phyloP scores from a whole-genome alignment of 257 asterid species.

The Salvia hispanica region DNA sequence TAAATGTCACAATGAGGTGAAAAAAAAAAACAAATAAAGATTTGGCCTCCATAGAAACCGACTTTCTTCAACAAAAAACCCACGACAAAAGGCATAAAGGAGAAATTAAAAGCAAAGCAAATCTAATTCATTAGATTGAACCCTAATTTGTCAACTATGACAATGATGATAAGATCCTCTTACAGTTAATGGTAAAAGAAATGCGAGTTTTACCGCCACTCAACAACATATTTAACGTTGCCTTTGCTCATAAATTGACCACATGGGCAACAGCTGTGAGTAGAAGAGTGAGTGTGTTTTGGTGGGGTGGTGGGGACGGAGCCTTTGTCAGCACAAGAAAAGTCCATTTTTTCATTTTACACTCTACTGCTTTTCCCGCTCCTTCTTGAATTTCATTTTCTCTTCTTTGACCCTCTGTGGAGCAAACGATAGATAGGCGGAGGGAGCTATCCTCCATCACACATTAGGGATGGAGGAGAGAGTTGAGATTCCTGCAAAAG shows the following conservation, averaged over 20 bases:
- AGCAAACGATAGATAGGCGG: conserved; percentile 25
- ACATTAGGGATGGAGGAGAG: conserved; percentile 35
- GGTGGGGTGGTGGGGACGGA: conserved; percentile 40
- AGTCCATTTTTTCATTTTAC: conserved; percentile 33
- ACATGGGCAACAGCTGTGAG: conserved; percentile 40
- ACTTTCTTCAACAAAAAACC: conserved; percentile 16
- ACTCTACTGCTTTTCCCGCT: conserved; percentile 72
- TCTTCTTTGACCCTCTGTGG: conserved; percentile 39
- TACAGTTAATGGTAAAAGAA: not conserved
- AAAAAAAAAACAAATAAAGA: conserved; percentile 14
- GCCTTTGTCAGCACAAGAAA: conserved; percentile 65
- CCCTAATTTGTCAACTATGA: conserved; percentile 4
- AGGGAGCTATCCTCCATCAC: not conserved
- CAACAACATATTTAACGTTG: too few species aligned
- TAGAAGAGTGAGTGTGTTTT: conserved; percentile 44
- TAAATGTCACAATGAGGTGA: conserved; percentile 21
- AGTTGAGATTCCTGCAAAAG: conserved; percentile 32
- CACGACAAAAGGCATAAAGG: too few species aligned
- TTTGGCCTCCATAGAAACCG: conserved; percentile 23
- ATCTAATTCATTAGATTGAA: conserved; percentile 31
- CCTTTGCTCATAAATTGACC: too few species aligned
- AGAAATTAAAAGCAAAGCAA: too few species aligned
- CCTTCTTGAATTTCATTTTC: conserved; percentile 54
- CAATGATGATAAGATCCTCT: not conserved
- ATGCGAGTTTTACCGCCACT: conserved; percentile 16